These are phyloP conservation scores for Paramecium pentaurelia DNA, from an alignment of 73 alveolate genomes.

Conservation along the genomic window DNA sequence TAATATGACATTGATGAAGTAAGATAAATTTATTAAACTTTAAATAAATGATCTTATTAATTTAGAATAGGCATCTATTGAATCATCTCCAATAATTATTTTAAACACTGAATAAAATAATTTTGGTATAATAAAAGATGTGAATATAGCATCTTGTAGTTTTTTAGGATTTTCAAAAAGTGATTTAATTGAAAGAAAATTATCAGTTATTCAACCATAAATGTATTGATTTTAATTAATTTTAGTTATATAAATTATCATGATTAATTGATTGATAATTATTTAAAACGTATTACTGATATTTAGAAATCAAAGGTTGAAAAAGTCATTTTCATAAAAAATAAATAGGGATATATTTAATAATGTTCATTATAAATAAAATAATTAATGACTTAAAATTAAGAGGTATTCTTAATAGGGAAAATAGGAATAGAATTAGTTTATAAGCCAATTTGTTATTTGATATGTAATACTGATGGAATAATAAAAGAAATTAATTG, in stretches of 20 bases:
- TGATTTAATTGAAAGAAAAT: slow-evolving; percentile 26
- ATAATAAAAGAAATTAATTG: background rate
- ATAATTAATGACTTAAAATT: background rate
- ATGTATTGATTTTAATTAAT: background rate
- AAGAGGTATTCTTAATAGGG: background rate
- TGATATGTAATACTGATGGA: background rate
- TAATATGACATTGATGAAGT: background rate
- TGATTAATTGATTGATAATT: slow-evolving; percentile 24
- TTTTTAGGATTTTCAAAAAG: slow-evolving; percentile 5
- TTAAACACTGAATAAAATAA: background rate
- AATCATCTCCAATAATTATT: background rate
- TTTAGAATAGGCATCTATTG: background rate
- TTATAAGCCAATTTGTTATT: background rate
- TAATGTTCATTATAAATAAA: background rate
- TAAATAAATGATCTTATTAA: background rate
- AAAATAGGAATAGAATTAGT: background rate
- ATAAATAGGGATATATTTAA: slow-evolving; percentile 11
- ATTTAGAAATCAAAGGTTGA: background rate
- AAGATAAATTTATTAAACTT: background rate
- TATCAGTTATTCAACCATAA: background rate
- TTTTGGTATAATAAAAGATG: background rate
- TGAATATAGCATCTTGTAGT: slow-evolving; percentile 26
- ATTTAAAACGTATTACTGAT: background rate
- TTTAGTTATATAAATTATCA: background rate
- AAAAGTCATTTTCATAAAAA: background rate